Evolutionary conservation across 805 yeast species (phyloP).

Genomic region (Candida awuae): DNA sequence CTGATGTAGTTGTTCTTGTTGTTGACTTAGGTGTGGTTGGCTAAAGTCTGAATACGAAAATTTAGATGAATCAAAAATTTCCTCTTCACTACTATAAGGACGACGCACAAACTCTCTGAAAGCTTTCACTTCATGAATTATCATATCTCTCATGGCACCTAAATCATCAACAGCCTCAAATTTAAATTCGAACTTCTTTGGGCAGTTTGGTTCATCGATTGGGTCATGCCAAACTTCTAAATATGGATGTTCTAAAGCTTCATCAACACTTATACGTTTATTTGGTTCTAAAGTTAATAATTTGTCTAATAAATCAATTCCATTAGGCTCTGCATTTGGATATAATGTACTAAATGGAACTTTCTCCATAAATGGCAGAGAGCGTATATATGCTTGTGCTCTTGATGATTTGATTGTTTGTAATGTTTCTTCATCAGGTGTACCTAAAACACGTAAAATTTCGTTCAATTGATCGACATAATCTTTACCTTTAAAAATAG

Average conservation of each 20-base stretch:
- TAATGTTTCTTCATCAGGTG: slow-evolving; percentile 71
- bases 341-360: slow-evolving; percentile 64
- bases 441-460: slow-evolving; percentile 81
- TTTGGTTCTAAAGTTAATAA: slow-evolving; percentile 85
- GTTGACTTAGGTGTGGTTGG: slow-evolving; percentile 13
- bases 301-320: slow-evolving; percentile 68
- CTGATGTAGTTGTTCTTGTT: slow-evolving; percentile 11
- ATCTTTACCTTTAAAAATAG: slow-evolving; percentile 91
- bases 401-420: slow-evolving; percentile 71
- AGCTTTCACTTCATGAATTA: slow-evolving; percentile 67
- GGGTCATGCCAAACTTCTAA: slow-evolving; percentile 89
- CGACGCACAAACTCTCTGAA: slow-evolving; percentile 72
- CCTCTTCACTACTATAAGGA: slow-evolving; percentile 12
- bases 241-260: slow-evolving; percentile 86
- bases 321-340: slow-evolving; percentile 82
- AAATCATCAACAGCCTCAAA: slow-evolving; percentile 82
- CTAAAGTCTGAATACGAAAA: slow-evolving; percentile 10
- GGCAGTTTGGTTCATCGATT: slow-evolving; percentile 80
- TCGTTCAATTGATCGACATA: slow-evolving; percentile 92
- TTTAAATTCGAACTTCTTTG: slow-evolving; percentile 73
- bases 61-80: slow-evolving; percentile 14
- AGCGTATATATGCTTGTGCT: slow-evolving; percentile 86
- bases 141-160: slow-evolving; percentile 65
- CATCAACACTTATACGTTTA: slow-evolving; percentile 76
- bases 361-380: slow-evolving; percentile 74